Evolutionary conservation across 2,329 filamentous ascomycete genomes (phyloP), one percentile per base, ranked within the genome.

Genomic region (Alternaria gaisen): DNA sequence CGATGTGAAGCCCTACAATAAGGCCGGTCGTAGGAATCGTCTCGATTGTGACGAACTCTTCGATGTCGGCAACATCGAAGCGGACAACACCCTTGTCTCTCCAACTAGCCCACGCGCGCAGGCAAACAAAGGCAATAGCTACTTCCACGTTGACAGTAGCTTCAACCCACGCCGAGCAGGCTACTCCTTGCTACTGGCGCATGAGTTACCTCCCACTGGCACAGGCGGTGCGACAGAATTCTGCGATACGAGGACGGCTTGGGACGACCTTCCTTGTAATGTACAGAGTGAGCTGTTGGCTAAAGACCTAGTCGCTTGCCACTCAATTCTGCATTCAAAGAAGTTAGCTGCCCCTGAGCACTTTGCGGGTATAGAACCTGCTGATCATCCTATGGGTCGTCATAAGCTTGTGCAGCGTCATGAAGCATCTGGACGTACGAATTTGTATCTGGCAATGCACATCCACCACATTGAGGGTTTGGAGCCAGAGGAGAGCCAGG

Each of bases 61-160:
- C 70, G 86, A 88, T 64, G 85, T 85, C 0, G 80, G 83, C 53
- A 88, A 88, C 70, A 75, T 87, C 12, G 81, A 85, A 50, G 78
- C 79, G 2, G 80, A 85, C 42, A 82, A 82, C 44, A 72, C 74
- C 1, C 66, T 84, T 2, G 76, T 84, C 22, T 12, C n/a, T 24
- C 43, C 28, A n/a, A 30, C 43, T n/a, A 30, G 22, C 4, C 24
- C 41, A 43, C n/a, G 28, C 24, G 16, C 43, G 9, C 43, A 46
- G 69, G 80, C 34, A 36, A 36, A 36, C 34, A 36, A 16, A 36
- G 34, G 80, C 57, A 76, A 76, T 41, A 58, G 53, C 2, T 59
- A 73, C 10, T 76, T 71, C 44, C 73, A 76, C 46, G 68, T 72
- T 51, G 73, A 76, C 54, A 70, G 66, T 2, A 69, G 64, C 12